Evolutionary conservation across 2,329 filamentous ascomycete genomes (phyloP), one percentile per base, ranked within the genome.

Genomic region (Curvularia eragrostidis): DNA sequence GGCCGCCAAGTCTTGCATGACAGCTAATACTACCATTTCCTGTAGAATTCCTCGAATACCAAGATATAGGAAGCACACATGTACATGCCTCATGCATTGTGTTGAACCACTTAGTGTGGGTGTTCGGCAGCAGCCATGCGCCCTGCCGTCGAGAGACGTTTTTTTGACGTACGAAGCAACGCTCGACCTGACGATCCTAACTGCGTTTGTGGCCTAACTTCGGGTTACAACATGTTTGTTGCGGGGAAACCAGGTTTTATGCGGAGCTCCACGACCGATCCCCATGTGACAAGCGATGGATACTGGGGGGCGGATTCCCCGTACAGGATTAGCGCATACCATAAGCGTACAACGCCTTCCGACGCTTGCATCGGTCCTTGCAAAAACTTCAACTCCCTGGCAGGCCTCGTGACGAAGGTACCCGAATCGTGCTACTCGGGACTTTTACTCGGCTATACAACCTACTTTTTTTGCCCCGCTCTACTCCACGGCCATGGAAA

Each of bases 321-420:
- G 3, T 46, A 12, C 21, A 5, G 50, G 53, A n/a, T 34, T 62
- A 56, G 53, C 43, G 44, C 38, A 32, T 36, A 30, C 52, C 38
- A 12, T 43, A 61, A 44, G 21, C 7, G 32, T 26, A 46, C n/a
- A 56, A 23, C 21, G 32, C 32, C 32, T 38, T n/a, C 61, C 48
- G 61, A 57, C 51, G 56, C 62, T 56, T 64, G 56, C 38, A 38
- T 54, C 39, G 47, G 52, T 43, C 39, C 42, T 34, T 43, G 43
- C 42, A 49, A 59, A 60, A 58, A 47, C 47, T 63, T 41, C 54
- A 38, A 38, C 19, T 48, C 47, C 34, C 38, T 28, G 19, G 26
- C 28, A 34, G 43, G 46, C 56, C 59, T 61, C 59, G 56, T 62
- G 48, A 56, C 60, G 59, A 52, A 44, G 43, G 19, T 43, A 15